phyloP scores from a whole-genome alignment of 2,329 filamentous ascomycete species.

The Exserohilum turcica region DNA sequence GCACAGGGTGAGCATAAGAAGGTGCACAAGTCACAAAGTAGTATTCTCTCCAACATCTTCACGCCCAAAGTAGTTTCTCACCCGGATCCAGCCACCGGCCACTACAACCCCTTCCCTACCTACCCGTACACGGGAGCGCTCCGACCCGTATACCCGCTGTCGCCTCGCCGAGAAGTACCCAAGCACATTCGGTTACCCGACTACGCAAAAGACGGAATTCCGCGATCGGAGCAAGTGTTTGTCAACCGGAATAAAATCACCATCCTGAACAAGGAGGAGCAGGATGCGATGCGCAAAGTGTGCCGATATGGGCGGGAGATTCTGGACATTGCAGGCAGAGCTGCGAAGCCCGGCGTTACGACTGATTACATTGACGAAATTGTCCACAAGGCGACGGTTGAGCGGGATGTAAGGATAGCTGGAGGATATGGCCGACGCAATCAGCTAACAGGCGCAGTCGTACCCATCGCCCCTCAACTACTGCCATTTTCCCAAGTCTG shows the following conservation, averaged over 20 bases:
- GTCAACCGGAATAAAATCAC: constrained; percentile 79
- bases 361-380: constrained; percentile 95
- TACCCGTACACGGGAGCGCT: constrained; percentile 82
- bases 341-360: constrained; percentile 85
- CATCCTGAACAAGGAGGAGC: constrained; percentile 77
- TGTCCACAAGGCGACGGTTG: constrained; percentile 92
- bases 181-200: constrained; percentile 82
- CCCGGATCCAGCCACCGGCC: constrained; percentile 86
- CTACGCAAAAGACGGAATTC: constrained; percentile 84
- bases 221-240: constrained; percentile 67
- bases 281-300: constrained; percentile 90
- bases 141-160: constrained; percentile 74
- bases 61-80: constrained; percentile 84
- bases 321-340: constrained; percentile 85
- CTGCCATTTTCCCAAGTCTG: constrained; percentile 94
- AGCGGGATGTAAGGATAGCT: constrained; percentile 74
- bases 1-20: constrained; percentile 78
- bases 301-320: constrained; percentile 88
- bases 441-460: constrained; percentile 62
- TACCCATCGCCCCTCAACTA: constrained; percentile 97
- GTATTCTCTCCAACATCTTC: constrained; percentile 73
- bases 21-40: constrained; percentile 80
- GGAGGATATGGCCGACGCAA: neutral
- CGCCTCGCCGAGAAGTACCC: constrained; percentile 62
- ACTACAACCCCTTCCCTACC: constrained; percentile 89